Conservation (phyloP, 768 basidiomycete genomes). For the Pleurotus djamor region DNA sequence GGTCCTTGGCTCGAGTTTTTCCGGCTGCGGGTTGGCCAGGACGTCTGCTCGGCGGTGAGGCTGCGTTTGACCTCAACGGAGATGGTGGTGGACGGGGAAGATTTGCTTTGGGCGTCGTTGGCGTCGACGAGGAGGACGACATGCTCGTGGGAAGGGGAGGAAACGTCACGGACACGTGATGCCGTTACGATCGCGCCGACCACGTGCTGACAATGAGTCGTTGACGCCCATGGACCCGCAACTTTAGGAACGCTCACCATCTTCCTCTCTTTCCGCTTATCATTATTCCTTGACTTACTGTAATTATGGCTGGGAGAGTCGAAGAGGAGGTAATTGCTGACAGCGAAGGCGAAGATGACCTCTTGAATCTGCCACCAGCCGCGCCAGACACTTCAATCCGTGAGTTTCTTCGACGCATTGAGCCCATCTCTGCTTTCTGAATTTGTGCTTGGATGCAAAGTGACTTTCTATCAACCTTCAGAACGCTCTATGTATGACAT, state of each 20-base stretch:
- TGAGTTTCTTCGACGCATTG: background rate
- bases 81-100: conserved; percentile 37
- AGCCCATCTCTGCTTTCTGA: too few relatives aligned
- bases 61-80: conserved; percentile 31
- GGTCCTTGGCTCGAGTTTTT: conserved; percentile 67
- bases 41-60: conserved; percentile 3
- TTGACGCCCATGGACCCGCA: too few relatives aligned
- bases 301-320: background rate
- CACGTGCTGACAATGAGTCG: too few relatives aligned
- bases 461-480: background rate
- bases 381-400: background rate
- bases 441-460: too few relatives aligned
- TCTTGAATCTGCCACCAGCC: background rate
- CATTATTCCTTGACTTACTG: background rate
- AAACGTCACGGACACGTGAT: background rate
- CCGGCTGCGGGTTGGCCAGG: conserved; percentile 20
- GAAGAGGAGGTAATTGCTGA: conserved; percentile 47
- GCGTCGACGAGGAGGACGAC: conserved; percentile 7
- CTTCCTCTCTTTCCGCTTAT: background rate
- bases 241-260: too few relatives aligned
- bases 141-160: background rate
- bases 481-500: too few relatives aligned
- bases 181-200: background rate
- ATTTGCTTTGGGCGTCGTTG: conserved; percentile 18
- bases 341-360: conserved; percentile 37